Conservation (phyloP, 2,329 filamentous ascomycete genomes). For the Raffaelea ambrosiae region DNA sequence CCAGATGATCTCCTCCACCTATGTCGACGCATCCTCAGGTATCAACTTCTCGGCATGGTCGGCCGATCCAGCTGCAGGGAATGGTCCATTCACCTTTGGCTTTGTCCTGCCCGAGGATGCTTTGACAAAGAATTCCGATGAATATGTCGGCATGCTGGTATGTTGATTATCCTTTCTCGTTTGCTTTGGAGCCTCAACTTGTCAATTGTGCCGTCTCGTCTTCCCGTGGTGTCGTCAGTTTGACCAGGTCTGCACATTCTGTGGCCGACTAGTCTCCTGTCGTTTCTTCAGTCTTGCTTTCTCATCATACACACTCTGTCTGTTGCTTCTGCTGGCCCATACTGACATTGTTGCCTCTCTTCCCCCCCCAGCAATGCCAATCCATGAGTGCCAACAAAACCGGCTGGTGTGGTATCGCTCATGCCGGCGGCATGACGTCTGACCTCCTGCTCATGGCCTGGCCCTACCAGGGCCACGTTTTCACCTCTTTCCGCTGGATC, state of each 20-base stretch:
- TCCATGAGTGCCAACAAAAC: slow-evolving; percentile 32
- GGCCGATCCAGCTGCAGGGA: background rate
- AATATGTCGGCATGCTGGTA: slow-evolving; percentile 53
- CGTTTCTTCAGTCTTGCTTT: no score
- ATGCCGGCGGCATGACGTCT: slow-evolving; percentile 48
- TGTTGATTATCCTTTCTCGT: background rate
- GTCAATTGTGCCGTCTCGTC: no score
- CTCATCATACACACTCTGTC: no score
- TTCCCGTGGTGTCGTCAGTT: background rate
- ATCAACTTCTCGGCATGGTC: slow-evolving; percentile 11
- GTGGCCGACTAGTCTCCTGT: background rate
- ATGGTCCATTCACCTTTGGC: slow-evolving; percentile 30
- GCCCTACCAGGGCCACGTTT: slow-evolving; percentile 42
- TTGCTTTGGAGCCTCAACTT: no score
- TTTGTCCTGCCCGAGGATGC: slow-evolving; percentile 43
- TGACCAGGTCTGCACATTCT: slow-evolving; percentile 2
- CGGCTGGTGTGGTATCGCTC: slow-evolving; percentile 50
- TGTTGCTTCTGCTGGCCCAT: no score
- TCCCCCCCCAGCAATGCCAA: slow-evolving; percentile 29
- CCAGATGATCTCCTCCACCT: background rate
- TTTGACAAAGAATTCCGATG: slow-evolving; percentile 35
- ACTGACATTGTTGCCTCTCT: no score
- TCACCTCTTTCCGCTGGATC: slow-evolving; percentile 49
- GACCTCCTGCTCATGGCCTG: slow-evolving; percentile 50
- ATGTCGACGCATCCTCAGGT: slow-evolving; percentile 6